These are phyloP conservation scores for Candida fluviatilis DNA, from an alignment of 805 yeast genomes.

Conservation along the genomic window DNA sequence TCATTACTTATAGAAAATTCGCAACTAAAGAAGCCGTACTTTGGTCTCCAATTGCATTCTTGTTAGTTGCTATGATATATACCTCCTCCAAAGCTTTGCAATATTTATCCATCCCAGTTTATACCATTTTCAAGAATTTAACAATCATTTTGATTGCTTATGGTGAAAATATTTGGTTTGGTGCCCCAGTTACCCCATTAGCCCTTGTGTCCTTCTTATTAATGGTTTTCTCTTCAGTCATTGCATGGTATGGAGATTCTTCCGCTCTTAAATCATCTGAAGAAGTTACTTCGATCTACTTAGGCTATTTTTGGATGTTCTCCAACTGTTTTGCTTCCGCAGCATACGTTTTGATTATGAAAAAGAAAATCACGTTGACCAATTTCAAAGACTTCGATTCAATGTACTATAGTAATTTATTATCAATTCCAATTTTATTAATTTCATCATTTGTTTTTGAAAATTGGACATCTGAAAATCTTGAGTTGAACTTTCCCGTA, in stretches of 20 bases:
- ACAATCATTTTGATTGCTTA: constrained; percentile 95
- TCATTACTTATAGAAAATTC: constrained; percentile 82
- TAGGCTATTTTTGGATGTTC: constrained; percentile 97
- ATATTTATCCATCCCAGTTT: constrained; percentile 87
- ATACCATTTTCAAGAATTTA: constrained; percentile 95
- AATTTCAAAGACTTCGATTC: constrained; percentile 79
- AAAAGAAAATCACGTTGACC: constrained; percentile 95
- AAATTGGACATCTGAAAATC: constrained; percentile 87
- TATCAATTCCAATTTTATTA: constrained; percentile 63
- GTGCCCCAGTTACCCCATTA: constrained; percentile 86
- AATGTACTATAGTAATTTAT: constrained; percentile 94
- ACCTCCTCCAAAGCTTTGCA: constrained; percentile 94
- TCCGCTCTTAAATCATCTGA: constrained; percentile 35
- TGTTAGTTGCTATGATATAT: constrained; percentile 90
- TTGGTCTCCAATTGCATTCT: constrained; percentile 91
- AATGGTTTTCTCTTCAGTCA: constrained; percentile 94
- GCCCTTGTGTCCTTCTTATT: constrained; percentile 81
- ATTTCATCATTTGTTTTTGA: constrained; percentile 73
- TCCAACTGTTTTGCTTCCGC: constrained; percentile 93
- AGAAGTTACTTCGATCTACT: constrained; percentile 43
- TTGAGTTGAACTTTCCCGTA: constrained; percentile 75
- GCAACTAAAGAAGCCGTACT: constrained; percentile 85
- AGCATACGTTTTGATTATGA: constrained; percentile 86
- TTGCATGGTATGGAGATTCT: constrained; percentile 88
- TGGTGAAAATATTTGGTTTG: constrained; percentile 97